These are phyloP conservation scores for Aspergillus novofumigatus DNA, from an alignment of 2,329 filamentous ascomycete genomes.

Conservation along the genomic window DNA sequence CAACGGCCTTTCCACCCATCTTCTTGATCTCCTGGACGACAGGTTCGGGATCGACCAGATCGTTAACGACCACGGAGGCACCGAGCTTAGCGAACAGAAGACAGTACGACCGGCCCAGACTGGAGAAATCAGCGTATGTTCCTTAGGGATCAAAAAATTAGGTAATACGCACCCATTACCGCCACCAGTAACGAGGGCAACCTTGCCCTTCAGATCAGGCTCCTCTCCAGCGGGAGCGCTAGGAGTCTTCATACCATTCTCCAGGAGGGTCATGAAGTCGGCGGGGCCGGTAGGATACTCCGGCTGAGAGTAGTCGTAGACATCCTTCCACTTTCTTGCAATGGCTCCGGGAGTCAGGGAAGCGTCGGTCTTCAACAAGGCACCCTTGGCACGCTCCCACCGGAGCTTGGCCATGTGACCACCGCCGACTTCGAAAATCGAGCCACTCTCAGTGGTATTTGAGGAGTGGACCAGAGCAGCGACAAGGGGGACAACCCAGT, in stretches of 20 bases:
- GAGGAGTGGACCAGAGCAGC: slow-evolving; percentile 81
- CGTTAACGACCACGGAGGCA: slow-evolving; percentile 87
- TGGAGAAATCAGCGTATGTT: slow-evolving; percentile 27
- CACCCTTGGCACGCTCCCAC: slow-evolving; percentile 90
- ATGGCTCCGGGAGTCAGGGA: slow-evolving; percentile 84
- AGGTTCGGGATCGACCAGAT: slow-evolving; percentile 84
- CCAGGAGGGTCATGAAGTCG: slow-evolving; percentile 81
- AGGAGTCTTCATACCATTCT: slow-evolving; percentile 74
- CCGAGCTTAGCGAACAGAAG: slow-evolving; percentile 82
- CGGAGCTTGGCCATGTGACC: slow-evolving; percentile 89
- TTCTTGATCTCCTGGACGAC: slow-evolving; percentile 92
- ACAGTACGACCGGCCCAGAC: slow-evolving; percentile 86
- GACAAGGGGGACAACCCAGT: slow-evolving; percentile 92
- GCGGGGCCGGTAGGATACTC: slow-evolving; percentile 80
- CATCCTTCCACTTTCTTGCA: slow-evolving; percentile 81
- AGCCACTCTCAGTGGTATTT: slow-evolving; percentile 76
- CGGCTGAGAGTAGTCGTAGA: slow-evolving; percentile 79
- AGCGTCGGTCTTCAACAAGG: slow-evolving; percentile 82
- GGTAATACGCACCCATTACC: slow-evolving; percentile 62
- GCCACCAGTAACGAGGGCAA: slow-evolving; percentile 81
- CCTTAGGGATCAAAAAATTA: neutral
- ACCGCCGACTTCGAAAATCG: slow-evolving; percentile 90
- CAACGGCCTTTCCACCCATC: slow-evolving; percentile 80
- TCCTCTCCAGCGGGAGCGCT: slow-evolving; percentile 68
- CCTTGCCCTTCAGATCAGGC: slow-evolving; percentile 77